These are phyloP conservation scores for Lentinula edodes DNA, from an alignment of 768 basidiomycete genomes.

Conservation along the genomic window DNA sequence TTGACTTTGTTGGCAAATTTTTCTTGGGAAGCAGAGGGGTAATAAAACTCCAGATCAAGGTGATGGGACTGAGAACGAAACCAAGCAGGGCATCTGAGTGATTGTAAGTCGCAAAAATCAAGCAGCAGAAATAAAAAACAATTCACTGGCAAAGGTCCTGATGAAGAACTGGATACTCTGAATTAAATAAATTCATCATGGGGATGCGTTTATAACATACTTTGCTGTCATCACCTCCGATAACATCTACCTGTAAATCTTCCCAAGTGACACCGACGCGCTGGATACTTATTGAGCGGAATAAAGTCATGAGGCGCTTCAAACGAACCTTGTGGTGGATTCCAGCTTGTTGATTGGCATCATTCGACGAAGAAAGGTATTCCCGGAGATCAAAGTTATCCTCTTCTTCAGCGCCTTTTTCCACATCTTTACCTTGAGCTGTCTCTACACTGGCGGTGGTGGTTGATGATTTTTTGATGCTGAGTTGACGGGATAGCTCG, in stretches of 20 bases:
- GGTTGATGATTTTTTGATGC: constrained; percentile 15
- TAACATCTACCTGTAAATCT: constrained; percentile 55
- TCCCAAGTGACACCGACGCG: constrained; percentile 76
- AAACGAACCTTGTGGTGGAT: constrained; percentile 54
- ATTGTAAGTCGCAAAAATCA: not conserved
- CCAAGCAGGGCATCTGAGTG: constrained; percentile 41
- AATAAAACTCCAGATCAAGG: constrained; percentile 41
- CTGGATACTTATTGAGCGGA: constrained; percentile 15
- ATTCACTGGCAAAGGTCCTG: constrained; percentile 54
- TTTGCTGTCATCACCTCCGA: constrained; percentile 53
- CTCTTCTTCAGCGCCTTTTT: constrained; percentile 29
- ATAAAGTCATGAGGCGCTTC: not conserved
- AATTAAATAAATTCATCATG: not conserved
- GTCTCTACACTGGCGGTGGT: constrained; percentile 18
- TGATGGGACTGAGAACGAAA: constrained; percentile 49
- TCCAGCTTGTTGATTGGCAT: constrained; percentile 58
- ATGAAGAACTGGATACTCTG: constrained; percentile 41
- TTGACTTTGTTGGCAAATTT: constrained; percentile 38
- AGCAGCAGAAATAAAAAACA: not conserved
- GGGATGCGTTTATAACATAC: constrained; percentile 19
- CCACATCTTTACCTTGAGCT: constrained; percentile 38
- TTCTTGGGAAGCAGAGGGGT: constrained; percentile 32
- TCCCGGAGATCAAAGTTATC: constrained; percentile 59
- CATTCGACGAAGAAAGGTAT: constrained; percentile 62
- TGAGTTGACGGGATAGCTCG: constrained; percentile 42